Base-by-base conservation (phyloP, 257 asterid species). In the Catharanthus roseus region DNA sequence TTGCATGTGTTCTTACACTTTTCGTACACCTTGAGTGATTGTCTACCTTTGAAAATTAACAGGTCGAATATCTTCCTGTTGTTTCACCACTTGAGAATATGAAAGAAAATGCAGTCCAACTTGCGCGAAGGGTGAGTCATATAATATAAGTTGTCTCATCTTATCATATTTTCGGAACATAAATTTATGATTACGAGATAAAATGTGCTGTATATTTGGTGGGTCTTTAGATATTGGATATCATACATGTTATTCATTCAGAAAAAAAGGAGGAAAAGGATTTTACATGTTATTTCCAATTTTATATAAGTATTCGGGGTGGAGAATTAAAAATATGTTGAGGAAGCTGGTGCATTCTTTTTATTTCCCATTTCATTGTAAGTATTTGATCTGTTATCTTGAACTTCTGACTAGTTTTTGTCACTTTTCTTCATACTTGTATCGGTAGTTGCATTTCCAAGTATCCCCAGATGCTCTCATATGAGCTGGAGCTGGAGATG, bases 61-160 rank as follows among this genome's bases (percentile, higher is more conserved):
- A 92, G 97, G 85, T 93, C 60, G 99, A 95, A 82, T 95, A 95
- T 86, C 99, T 95, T 79, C 99, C 99, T n/a, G 72, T 87, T 31
- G 84, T 89, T 49, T 85, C 79, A 21, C 93, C 97, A 72, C 81
- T 77, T 56, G 96, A 89, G 71, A 86, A 82, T 70, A 80, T 82
- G 82, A 89, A 89, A 83, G 97, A 95, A 84, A 95, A 74, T 58
- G 90, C 96, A 44, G 58, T 53, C 73, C 85, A 81, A 68, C 86
- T 89, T 69, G 81, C 97, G 71, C 87, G 80, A 76, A 88, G 91
- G 95, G 97, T 89, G 84, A 91, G 96, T 73, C 58, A 39, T 51
- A 10, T 36, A 72, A n/a, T 63, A 29, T 12, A 12, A 10, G 64
- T 62, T 69, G 18, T 63, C 51, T 72, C 50, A 36, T 73, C 66